A percentile compares a stretch with the other conserved stretches of the same genome.
phyloP scores from a whole-genome alignment of 352 stramenopile genomes.

The Nothophytophthora sp. region DNA sequence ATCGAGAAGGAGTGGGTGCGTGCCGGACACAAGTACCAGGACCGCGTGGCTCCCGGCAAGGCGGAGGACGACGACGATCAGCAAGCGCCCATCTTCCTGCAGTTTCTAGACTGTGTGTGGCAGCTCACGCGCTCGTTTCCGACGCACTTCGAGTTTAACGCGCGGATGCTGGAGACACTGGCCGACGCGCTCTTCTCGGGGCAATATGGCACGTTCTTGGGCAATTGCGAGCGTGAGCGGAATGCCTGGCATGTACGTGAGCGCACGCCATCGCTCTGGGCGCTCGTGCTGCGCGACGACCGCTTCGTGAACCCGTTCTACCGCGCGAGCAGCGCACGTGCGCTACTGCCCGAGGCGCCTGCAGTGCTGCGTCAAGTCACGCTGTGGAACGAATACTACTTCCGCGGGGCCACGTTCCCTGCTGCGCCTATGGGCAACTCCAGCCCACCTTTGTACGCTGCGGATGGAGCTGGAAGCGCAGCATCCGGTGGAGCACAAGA shows the following conservation, averaged over 20 bases:
- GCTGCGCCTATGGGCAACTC: constrained; percentile 44
- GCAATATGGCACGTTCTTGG: constrained; percentile 85
- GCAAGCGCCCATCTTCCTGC: constrained; percentile 86
- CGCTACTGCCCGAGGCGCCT: constrained; percentile 55
- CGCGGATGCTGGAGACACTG: constrained; percentile 62
- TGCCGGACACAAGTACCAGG: constrained; percentile 89
- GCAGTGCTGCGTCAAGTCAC: constrained; percentile 70
- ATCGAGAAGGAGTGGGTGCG: constrained; percentile 88
- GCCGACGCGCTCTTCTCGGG: constrained; percentile 76
- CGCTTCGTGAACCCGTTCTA: constrained; percentile 78
- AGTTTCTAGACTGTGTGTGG: constrained; percentile 91
- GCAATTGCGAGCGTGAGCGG: constrained; percentile 86
- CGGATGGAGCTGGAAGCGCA: constrained; percentile 11
- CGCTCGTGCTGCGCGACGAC: constrained; percentile 49
- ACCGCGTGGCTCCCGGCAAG: constrained; percentile 72
- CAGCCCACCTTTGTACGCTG: constrained; percentile 43
- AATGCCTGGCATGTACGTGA: constrained; percentile 43
- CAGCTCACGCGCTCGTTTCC: constrained; percentile 82
- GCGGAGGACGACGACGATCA: constrained; percentile 71
- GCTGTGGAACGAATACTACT: constrained; percentile 85
- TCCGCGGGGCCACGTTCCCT: constrained; percentile 52
- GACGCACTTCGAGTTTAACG: constrained; percentile 88
- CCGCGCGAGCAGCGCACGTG: constrained; percentile 40
- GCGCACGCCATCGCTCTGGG: constrained; percentile 76
- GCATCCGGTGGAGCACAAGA: constrained; percentile 29